Evolutionary conservation across 352 stramenopile species (phyloP).

Genomic region (Pythium volutum): DNA sequence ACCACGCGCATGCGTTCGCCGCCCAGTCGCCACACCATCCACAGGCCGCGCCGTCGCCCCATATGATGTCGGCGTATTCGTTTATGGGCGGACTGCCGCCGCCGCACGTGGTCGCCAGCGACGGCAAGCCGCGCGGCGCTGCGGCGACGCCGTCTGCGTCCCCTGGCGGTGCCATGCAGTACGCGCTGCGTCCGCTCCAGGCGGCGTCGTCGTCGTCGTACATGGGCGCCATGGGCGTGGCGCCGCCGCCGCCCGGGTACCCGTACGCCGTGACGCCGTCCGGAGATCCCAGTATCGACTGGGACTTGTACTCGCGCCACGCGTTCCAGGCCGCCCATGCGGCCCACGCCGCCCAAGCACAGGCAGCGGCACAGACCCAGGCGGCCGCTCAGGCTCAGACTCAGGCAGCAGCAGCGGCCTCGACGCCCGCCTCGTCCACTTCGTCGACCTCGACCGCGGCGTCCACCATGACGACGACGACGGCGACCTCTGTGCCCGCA

Average conservation of each 20-base stretch:
- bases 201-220: too few relatives aligned
- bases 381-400: too few relatives aligned
- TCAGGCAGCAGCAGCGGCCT: neutral
- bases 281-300: conserved; percentile 27
- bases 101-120: neutral
- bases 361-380: neutral
- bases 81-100: conserved; percentile 7
- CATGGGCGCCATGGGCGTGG: neutral
- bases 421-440: neutral
- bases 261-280: conserved; percentile 17
- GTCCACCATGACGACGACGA: neutral
- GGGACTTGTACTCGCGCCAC: conserved; percentile 31
- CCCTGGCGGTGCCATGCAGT: conserved; percentile 4
- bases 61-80: conserved; percentile 1
- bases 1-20: neutral
- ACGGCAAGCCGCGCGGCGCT: neutral
- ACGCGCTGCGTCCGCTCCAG: conserved; percentile 22
- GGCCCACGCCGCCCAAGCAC: neutral
- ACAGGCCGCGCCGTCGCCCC: neutral
- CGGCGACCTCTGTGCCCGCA: conserved; percentile 13
- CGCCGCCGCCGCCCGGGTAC: conserved; percentile 7
- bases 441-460: neutral
- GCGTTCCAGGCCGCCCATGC: conserved; percentile 19
- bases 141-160: neutral
- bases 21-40: neutral